phyloP scores from a whole-genome alignment of 257 asterid species.

The Paraleonurus japonicus region DNA sequence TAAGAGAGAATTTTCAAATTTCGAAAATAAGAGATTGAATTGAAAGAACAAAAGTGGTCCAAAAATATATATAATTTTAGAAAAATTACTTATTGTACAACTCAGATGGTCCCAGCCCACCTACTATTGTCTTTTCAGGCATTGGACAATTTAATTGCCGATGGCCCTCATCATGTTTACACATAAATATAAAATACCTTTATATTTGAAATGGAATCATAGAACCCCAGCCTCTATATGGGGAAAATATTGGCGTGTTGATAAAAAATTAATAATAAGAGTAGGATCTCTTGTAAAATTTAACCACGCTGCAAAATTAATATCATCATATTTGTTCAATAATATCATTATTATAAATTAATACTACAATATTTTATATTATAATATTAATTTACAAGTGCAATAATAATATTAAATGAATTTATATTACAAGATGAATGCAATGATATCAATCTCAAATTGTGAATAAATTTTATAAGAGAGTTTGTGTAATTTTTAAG shows the following conservation, averaged over 20 bases:
- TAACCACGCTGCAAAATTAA: no score
- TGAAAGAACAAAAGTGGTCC: slow-evolving; percentile 17
- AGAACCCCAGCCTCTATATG: background rate
- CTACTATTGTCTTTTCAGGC: slow-evolving; percentile 22
- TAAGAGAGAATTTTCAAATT: background rate
- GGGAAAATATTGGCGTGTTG: background rate
- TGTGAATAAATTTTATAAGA: no score
- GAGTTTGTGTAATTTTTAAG: no score
- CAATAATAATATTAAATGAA: no score
- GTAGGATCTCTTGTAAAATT: no score
- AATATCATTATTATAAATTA: no score
- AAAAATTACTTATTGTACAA: slow-evolving; percentile 11
- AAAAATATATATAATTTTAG: background rate
- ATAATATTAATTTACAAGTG: no score
- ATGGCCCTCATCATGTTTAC: slow-evolving; percentile 7
- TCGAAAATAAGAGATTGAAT: background rate
- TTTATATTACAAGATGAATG: no score
- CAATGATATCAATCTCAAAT: no score
- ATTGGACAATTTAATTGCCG: slow-evolving; percentile 2
- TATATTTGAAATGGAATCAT: background rate
- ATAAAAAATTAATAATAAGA: background rate
- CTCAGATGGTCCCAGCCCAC: slow-evolving; percentile 36
- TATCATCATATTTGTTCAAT: no score
- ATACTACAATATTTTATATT: no score
- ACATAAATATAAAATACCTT: background rate